Evolutionary conservation across 805 yeast genomes (phyloP).

Genomic region (Pichia cabralensis): DNA sequence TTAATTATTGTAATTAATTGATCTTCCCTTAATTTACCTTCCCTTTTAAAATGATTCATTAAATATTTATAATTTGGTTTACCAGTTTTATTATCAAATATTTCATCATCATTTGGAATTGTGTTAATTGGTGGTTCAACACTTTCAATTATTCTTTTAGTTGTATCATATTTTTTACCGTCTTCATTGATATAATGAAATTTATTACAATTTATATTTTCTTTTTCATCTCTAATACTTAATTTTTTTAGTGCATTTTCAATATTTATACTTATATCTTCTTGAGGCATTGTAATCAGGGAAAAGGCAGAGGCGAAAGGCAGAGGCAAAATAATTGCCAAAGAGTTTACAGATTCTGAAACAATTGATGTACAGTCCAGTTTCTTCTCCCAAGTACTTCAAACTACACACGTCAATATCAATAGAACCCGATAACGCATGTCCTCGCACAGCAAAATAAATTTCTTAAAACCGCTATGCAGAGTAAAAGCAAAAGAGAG

Average conservation of each 20-base stretch:
- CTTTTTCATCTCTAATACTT: slow-evolving; percentile 12
- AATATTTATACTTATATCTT: slow-evolving; percentile 46
- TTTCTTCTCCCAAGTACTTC: no score
- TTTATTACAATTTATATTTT: slow-evolving; percentile 21
- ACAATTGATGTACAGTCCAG: no score
- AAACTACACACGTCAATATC: no score
- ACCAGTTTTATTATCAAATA: slow-evolving; percentile 48
- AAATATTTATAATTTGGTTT: slow-evolving; percentile 66
- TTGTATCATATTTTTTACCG: slow-evolving; percentile 46
- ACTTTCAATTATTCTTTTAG: slow-evolving; percentile 41
- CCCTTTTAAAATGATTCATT: slow-evolving; percentile 62
- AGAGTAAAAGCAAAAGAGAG: no score
- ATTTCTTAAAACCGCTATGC: no score
- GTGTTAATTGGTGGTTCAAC: slow-evolving; percentile 61
- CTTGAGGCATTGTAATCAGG: no score
- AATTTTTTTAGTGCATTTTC: slow-evolving; percentile 28
- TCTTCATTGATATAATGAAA: slow-evolving; percentile 43
- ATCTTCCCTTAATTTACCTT: slow-evolving; percentile 65
- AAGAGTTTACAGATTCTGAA: no score
- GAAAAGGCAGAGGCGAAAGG: no score
- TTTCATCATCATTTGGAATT: slow-evolving; percentile 59
- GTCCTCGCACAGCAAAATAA: no score
- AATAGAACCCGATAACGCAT: no score
- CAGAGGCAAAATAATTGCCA: no score
- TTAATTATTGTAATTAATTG: slow-evolving; percentile 63